A percentile compares a stretch with the other conserved stretches of the same genome.
phyloP scores from a whole-genome alignment of 306 rosid genomes.

The Vigna mungo region DNA sequence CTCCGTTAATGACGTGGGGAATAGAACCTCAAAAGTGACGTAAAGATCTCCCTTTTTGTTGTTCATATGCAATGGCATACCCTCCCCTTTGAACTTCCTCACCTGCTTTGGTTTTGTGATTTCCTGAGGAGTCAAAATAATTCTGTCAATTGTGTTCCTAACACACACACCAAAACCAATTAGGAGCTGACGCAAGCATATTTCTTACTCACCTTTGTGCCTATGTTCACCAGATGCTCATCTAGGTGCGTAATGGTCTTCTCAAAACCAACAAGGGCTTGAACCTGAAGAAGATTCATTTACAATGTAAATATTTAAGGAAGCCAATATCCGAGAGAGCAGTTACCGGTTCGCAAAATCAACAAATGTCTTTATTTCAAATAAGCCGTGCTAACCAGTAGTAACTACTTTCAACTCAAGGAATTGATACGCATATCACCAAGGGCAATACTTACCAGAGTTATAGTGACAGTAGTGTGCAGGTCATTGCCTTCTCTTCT shows the following conservation, averaged over 20 bases:
- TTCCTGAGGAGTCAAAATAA: slow-evolving; percentile 61
- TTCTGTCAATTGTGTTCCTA: slow-evolving; percentile 30
- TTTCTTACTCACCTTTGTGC: slow-evolving; percentile 74
- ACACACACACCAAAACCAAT: slow-evolving; percentile 4
- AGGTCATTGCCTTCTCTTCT: slow-evolving; percentile 89
- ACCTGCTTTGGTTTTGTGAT: slow-evolving; percentile 93
- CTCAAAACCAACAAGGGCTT: slow-evolving; percentile 96
- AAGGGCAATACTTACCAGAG: slow-evolving; percentile 64
- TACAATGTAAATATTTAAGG: slow-evolving; percentile 1
- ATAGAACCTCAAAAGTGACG: slow-evolving; percentile 83
- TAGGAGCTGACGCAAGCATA: slow-evolving; percentile 26
- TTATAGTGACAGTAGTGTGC: slow-evolving; percentile 85
- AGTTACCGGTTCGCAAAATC: not conserved
- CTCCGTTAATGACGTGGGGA: slow-evolving; percentile 79
- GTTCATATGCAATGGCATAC: slow-evolving; percentile 95
- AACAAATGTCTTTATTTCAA: slow-evolving; percentile 31
- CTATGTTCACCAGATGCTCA: slow-evolving; percentile 83
- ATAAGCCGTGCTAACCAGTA: not conserved
- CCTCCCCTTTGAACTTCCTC: slow-evolving; percentile 91
- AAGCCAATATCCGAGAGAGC: slow-evolving; percentile 3
- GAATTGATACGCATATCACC: not conserved
- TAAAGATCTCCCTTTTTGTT: slow-evolving; percentile 88
- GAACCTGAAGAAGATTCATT: slow-evolving; percentile 64
- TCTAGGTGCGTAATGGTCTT: slow-evolving; percentile 88
- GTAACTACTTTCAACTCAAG: slow-evolving; percentile 1